These are phyloP conservation scores for Leccinum imitatum DNA, from an alignment of 768 basidiomycete species.

Conservation along the genomic window DNA sequence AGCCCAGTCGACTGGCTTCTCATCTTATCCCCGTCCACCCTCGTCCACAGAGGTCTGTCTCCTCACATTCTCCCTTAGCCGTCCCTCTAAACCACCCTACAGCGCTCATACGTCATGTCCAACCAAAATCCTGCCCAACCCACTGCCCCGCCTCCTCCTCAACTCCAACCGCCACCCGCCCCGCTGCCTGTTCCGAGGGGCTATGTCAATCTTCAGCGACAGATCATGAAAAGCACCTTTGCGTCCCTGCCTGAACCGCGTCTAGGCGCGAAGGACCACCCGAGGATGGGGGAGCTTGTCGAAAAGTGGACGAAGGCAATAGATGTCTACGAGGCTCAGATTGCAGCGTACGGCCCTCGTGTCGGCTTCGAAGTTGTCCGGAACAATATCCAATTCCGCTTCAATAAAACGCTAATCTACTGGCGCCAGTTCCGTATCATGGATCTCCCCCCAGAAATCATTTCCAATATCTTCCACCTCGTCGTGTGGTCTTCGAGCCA, in stretches of 20 bases:
- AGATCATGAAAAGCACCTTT: slow-evolving; percentile 22
- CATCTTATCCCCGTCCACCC: neutral
- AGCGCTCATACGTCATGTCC: slow-evolving; percentile 19
- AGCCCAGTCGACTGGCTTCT: neutral
- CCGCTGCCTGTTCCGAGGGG: slow-evolving; percentile 21
- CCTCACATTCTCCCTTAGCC: neutral
- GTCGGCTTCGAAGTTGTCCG: slow-evolving; percentile 15
- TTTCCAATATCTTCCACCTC: slow-evolving; percentile 61
- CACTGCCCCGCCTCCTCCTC: slow-evolving; percentile 7
- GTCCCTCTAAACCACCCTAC: neutral
- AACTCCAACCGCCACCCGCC: neutral
- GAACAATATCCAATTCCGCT: slow-evolving; percentile 19
- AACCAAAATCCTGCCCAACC: slow-evolving; percentile 8
- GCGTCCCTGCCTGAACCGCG: slow-evolving; percentile 20
- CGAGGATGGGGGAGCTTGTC: slow-evolving; percentile 4
- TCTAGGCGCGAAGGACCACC: neutral
- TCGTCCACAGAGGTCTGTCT: slow-evolving; percentile 7
- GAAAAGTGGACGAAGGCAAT: slow-evolving; percentile 20
- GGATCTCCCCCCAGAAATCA: slow-evolving; percentile 64
- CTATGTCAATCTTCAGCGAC: slow-evolving; percentile 18
- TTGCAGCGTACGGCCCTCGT: slow-evolving; percentile 19
- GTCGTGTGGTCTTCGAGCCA: slow-evolving; percentile 52
- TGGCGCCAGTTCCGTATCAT: slow-evolving; percentile 55
- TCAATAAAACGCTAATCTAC: slow-evolving; percentile 25
- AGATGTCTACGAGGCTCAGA: slow-evolving; percentile 18